Conservation (phyloP, 2,329 filamentous ascomycete species). For the Pestalotiopsis sp. region DNA sequence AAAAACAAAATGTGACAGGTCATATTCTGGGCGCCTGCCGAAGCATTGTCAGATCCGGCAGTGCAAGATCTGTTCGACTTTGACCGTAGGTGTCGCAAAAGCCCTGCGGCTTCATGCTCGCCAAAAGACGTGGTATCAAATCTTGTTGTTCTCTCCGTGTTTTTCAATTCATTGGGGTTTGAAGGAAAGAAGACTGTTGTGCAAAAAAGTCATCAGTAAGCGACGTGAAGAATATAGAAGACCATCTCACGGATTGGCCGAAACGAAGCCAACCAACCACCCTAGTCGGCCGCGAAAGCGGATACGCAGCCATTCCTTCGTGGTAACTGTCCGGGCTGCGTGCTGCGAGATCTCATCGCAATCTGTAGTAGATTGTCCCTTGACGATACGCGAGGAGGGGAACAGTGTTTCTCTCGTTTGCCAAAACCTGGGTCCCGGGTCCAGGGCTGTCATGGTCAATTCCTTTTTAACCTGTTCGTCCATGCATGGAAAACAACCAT, state of each 20-base stretch:
- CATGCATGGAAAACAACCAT: background rate
- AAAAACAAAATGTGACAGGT: background rate
- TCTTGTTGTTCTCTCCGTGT: background rate
- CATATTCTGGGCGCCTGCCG: background rate
- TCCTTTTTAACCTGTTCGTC: background rate
- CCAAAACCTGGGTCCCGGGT: background rate
- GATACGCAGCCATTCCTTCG: background rate
- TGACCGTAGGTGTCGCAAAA: background rate
- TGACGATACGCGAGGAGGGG: background rate
- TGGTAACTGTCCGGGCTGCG: background rate
- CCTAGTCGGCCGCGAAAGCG: background rate
- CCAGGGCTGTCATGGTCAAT: background rate
- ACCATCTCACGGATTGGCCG: background rate
- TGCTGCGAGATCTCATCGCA: slow-evolving; percentile 1
- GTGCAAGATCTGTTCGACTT: background rate
- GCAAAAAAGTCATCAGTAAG: background rate
- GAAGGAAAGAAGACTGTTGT: too few relatives aligned
- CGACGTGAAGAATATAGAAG: background rate
- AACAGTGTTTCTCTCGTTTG: background rate
- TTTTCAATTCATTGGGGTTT: too few relatives aligned
- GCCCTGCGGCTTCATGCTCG: too few relatives aligned
- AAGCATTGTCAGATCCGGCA: background rate
- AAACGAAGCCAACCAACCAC: background rate
- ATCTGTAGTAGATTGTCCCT: background rate
- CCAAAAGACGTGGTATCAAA: too few relatives aligned